A percentile compares a stretch with the other conserved stretches of the same genome.
Evolutionary conservation across 805 yeast species (phyloP).

Genomic region (Metschnikowia anglica): DNA sequence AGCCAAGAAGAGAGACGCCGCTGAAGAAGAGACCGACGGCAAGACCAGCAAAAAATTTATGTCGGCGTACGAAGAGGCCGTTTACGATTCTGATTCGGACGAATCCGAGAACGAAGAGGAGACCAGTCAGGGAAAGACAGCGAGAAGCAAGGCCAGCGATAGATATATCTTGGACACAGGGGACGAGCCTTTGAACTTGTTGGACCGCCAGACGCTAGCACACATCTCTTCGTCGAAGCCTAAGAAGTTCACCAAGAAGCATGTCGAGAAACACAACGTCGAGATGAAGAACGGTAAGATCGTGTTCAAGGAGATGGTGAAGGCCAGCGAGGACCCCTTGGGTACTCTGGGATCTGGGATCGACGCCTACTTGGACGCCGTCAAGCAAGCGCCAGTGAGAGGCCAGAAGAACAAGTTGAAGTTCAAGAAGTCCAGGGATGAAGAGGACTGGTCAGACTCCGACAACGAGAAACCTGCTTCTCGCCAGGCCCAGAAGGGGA

Average conservation of each 20-base stretch:
- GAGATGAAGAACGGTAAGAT: conserved; percentile 63
- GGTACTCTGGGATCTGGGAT: conserved; percentile 55
- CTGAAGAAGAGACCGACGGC: conserved; percentile 30
- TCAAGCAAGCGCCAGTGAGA: conserved; percentile 87
- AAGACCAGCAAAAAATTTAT: conserved; percentile 50
- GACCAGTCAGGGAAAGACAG: conserved; percentile 25
- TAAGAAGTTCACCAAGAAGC: conserved; percentile 49
- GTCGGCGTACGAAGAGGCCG: conserved; percentile 90
- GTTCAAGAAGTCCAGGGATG: conserved; percentile 65
- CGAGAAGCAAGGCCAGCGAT: conserved; percentile 33
- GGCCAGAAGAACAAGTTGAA: conserved; percentile 91
- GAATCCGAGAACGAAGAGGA: conserved; percentile 52
- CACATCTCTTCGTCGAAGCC: conserved; percentile 90
- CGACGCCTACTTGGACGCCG: conserved; percentile 92
- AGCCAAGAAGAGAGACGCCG: conserved; percentile 68
- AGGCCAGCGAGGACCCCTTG: conserved; percentile 44
- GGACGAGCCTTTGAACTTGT: conserved; percentile 79
- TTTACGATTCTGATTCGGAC: conserved; percentile 64
- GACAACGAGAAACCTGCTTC: conserved; percentile 31
- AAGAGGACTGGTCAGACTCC: conserved; percentile 49
- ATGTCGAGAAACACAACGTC: conserved; percentile 34
- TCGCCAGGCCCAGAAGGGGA: conserved; percentile 12
- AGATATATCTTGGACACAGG: conserved; percentile 77
- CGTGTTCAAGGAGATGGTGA: conserved; percentile 54
- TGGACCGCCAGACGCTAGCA: conserved; percentile 81